phyloP scores from a whole-genome alignment of 2,329 filamentous ascomycete genomes.

The Fusarium pilosicola region DNA sequence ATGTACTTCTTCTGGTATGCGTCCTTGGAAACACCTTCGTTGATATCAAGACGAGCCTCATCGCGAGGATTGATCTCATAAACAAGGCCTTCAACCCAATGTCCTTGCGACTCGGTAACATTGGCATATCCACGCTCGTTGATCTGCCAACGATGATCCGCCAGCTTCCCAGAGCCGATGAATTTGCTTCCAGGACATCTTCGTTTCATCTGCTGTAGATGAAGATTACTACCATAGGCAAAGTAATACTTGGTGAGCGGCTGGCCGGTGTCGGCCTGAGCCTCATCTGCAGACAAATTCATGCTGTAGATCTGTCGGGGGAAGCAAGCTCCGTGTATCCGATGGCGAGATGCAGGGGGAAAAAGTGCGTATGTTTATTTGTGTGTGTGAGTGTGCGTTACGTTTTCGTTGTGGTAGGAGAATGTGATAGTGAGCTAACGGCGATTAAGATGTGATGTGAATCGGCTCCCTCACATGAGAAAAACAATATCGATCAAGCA shows the following conservation, averaged over 20 bases:
- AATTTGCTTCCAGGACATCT: constrained; percentile 55
- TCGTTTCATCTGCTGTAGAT: constrained; percentile 56
- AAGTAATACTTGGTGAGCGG: constrained; percentile 54
- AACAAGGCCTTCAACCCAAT: constrained; percentile 54
- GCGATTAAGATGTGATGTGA: constrained; percentile 38
- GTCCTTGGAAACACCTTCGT: constrained; percentile 53
- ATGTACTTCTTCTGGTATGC: constrained; percentile 52
- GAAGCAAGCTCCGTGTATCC: constrained; percentile 39
- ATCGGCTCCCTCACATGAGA: constrained; percentile 36
- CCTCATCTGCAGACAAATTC: constrained; percentile 32
- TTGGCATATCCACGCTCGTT: constrained; percentile 60
- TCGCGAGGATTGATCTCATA: constrained; percentile 52
- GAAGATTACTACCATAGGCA: constrained; percentile 59
- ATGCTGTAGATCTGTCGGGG: constrained; percentile 40
- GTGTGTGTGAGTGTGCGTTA: constrained; percentile 1
- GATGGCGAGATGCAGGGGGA: constrained; percentile 15
- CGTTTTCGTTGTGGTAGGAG: constrained; percentile 13
- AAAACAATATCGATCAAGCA: constrained; percentile 14
- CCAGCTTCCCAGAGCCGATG: constrained; percentile 53
- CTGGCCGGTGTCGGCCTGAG: constrained; percentile 30
- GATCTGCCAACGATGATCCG: constrained; percentile 57
- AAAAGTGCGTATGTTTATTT: not conserved
- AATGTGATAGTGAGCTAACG: constrained; percentile 34
- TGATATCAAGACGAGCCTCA: constrained; percentile 53
- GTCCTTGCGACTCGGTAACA: constrained; percentile 48